phyloP scores from a whole-genome alignment of 169 alveolate species.

The Plasmodium malariae region DNA sequence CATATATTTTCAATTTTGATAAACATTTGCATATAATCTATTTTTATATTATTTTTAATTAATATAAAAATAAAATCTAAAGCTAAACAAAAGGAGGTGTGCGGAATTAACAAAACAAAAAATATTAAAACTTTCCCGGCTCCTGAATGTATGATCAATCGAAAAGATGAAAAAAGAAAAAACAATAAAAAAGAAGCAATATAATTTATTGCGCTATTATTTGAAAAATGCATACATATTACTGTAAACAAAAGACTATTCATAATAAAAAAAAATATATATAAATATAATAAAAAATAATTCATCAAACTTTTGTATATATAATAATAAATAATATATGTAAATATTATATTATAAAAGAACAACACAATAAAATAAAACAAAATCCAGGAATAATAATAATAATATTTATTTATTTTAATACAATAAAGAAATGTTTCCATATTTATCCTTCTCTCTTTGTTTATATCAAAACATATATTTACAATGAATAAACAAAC shows the following conservation, averaged over 20 bases:
- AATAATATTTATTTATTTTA: conserved; percentile 66
- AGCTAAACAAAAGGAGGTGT: conserved; percentile 55
- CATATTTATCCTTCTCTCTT: conserved; percentile 51
- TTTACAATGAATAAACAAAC: conserved; percentile 41
- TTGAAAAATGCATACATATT: conserved; percentile 59
- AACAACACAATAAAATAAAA: conserved; percentile 50
- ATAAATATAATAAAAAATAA: conserved; percentile 28
- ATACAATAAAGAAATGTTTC: conserved; percentile 52
- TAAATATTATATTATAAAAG: conserved; percentile 44
- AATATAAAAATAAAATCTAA: conserved; percentile 58
- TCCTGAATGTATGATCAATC: conserved; percentile 71
- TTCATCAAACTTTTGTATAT: conserved; percentile 12
- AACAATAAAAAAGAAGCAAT: conserved; percentile 53
- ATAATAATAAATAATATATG: conserved; percentile 26
- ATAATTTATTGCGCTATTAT: conserved; percentile 59
- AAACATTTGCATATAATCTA: conserved; percentile 20
- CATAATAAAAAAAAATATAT: conserved; percentile 28
- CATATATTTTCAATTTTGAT: conserved; percentile 31
- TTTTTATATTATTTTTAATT: conserved; percentile 41
- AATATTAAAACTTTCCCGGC: background rate
- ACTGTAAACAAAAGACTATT: conserved; percentile 60
- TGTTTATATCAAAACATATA: conserved; percentile 64
- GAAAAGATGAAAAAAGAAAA: conserved; percentile 55
- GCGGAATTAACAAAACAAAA: conserved; percentile 51
- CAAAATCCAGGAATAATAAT: conserved; percentile 55